These are phyloP conservation scores for Staphylotrichum tortipilum DNA, from an alignment of 495 filamentous ascomycete species.

Conservation along the genomic window DNA sequence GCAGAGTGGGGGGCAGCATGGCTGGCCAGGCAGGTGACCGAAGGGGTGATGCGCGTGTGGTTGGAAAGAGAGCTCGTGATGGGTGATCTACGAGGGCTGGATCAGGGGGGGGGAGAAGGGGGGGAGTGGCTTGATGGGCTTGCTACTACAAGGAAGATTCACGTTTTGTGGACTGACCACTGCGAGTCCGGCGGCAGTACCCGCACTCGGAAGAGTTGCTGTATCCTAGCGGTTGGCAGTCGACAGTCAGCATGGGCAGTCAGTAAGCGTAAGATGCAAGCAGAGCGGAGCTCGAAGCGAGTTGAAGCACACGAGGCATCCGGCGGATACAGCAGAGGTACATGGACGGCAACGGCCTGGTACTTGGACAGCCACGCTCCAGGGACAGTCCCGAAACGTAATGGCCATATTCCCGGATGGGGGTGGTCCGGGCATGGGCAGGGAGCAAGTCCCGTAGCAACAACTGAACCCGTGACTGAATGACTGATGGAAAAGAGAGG, in stretches of 20 bases:
- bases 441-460: neutral
- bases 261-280: conserved; percentile 4
- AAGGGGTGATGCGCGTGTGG: neutral
- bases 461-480: conserved; percentile 11
- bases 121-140: too few relatives aligned
- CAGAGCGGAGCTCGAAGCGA: too few relatives aligned
- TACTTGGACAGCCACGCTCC: too few relatives aligned
- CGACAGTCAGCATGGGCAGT: too few relatives aligned
- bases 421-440: too few relatives aligned
- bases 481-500: conserved; percentile 15
- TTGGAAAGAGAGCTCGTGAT: neutral
- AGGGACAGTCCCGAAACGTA: conserved; percentile 9
- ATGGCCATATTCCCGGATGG: neutral
- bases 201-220: conserved; percentile 42
- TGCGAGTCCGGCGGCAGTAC: conserved; percentile 39
- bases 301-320: too few relatives aligned
- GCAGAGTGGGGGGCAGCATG: neutral
- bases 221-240: conserved; percentile 28
- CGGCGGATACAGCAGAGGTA: too few relatives aligned
- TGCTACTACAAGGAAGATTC: conserved; percentile 14
- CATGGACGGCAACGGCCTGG: too few relatives aligned
- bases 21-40: neutral
- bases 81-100: neutral
- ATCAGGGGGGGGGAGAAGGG: neutral
- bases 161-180: conserved; percentile 37